These are phyloP conservation scores for Hyphopichia wangnamkhiaoensis DNA, from an alignment of 1,139 yeast genomes.

Conservation along the genomic window DNA sequence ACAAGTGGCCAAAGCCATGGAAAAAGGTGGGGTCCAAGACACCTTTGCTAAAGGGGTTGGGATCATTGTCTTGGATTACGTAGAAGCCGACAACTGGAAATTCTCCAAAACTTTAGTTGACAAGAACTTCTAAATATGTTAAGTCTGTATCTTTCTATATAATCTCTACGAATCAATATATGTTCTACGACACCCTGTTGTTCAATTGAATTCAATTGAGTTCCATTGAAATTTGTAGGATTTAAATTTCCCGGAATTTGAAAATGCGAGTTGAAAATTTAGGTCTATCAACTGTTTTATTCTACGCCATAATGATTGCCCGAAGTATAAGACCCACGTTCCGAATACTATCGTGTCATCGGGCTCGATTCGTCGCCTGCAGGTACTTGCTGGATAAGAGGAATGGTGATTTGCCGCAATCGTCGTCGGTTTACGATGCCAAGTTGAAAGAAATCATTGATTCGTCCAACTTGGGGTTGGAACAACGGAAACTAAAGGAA, in stretches of 20 bases:
- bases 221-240: too few relatives aligned
- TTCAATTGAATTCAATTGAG: too few relatives aligned
- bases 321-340: too few relatives aligned
- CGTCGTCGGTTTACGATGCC: background rate
- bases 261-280: too few relatives aligned
- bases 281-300: too few relatives aligned
- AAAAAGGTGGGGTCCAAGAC: constrained; percentile 47
- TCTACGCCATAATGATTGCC: too few relatives aligned
- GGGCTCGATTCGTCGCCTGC: too few relatives aligned
- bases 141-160: too few relatives aligned
- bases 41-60: constrained; percentile 54
- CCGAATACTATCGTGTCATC: too few relatives aligned
- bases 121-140: constrained; percentile 45
- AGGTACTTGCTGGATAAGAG: too few relatives aligned
- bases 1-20: constrained; percentile 58
- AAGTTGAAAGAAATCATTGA: constrained; percentile 17
- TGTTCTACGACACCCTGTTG: too few relatives aligned
- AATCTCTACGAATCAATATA: background rate
- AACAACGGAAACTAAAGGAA: constrained; percentile 9
- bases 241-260: too few relatives aligned
- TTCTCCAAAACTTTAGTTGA: constrained; percentile 54
- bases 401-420: background rate
- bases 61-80: constrained; percentile 69
- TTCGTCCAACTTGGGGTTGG: constrained; percentile 22
- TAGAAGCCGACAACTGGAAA: constrained; percentile 64